phyloP scores from a whole-genome alignment of 306 rosid genomes.

The Inga oerstediana region DNA sequence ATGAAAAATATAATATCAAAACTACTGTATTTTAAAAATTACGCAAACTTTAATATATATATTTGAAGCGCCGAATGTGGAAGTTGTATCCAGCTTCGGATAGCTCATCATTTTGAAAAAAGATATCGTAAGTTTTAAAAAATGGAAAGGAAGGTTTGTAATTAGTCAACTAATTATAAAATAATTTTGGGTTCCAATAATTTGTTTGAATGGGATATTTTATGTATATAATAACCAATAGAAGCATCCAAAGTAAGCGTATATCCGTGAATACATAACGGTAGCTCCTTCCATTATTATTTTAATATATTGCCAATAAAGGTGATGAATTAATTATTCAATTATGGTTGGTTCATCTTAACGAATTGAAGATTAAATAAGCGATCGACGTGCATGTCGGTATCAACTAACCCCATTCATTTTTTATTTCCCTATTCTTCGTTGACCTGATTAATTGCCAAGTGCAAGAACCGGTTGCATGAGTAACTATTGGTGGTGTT shows the following conservation, averaged over 20 bases:
- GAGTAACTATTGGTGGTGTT: neutral
- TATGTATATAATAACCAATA: too few relatives aligned
- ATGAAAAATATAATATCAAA: too few relatives aligned
- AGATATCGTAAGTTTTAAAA: neutral
- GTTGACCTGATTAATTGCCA: neutral
- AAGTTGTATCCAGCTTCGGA: neutral
- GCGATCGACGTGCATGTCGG: neutral
- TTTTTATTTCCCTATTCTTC: neutral
- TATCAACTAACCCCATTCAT: neutral
- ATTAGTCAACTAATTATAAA: neutral
- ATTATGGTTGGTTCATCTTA: neutral
- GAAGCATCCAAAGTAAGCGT: neutral
- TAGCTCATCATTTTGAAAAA: neutral
- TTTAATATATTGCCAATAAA: neutral
- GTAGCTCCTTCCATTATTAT: neutral
- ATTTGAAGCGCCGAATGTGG: neutral
- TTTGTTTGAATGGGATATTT: neutral
- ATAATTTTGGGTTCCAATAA: neutral
- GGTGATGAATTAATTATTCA: neutral
- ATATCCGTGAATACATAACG: neutral
- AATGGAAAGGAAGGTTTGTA: neutral
- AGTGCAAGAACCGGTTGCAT: neutral
- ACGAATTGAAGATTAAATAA: neutral
- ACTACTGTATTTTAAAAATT: too few relatives aligned
- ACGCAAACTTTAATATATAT: neutral